Base-by-base conservation (phyloP, 352 stramenopile genomes). In the Phytophthora ramorum region DNA sequence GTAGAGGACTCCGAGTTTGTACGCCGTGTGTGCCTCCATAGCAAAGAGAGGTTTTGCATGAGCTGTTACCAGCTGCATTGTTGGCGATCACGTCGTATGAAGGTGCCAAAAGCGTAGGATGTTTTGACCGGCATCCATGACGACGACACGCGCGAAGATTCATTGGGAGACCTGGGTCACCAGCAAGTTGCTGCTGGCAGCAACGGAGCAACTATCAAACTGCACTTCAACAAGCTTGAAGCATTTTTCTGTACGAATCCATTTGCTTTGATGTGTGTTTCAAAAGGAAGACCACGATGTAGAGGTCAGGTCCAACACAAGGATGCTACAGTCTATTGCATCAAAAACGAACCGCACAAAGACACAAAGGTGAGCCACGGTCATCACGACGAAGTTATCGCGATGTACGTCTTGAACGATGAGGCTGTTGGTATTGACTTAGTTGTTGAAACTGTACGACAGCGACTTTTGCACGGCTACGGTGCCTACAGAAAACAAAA, bases 201-300 rank as follows among this genome's bases (percentile, higher is more conserved):
- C 40, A 47, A 62, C 13, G 41, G 50, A 58, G 51, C 24, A 24
- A 41, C 46, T 61, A 24, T 38, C 17, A 28, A 8, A 16, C 10
- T 26, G 5, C 24, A 52, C 7, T 24, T 45, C 19, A 14, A 37
- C 38, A 46, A 62, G 41, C 6, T 50, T 68, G 59, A 62, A 62
- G 51, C 59, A 56, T 70, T 61, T 66, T 60, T 70, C 54, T 65
- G 54, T 70, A 38, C 47, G 62, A 59, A 48, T 32, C 35, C n/a
- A 13, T 20, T 45, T 58, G 40, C 26, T 26, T 57, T 43, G 40
- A 57, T 22, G 28, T 56, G 49, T 24, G 46, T 51, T 10, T 57
- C 17, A 26, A 13, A 37, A 9, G 51, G 55, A 56, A 47, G 34
- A 65, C 20, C 16, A 69, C 19, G 45, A 64, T 58, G 53, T 58